Percentiles rank a stretch among this genome's conserved stretches.
These are phyloP conservation scores for Globisporangium cylindrosporum DNA, from an alignment of 352 stramenopile genomes.

Conservation along the genomic window DNA sequence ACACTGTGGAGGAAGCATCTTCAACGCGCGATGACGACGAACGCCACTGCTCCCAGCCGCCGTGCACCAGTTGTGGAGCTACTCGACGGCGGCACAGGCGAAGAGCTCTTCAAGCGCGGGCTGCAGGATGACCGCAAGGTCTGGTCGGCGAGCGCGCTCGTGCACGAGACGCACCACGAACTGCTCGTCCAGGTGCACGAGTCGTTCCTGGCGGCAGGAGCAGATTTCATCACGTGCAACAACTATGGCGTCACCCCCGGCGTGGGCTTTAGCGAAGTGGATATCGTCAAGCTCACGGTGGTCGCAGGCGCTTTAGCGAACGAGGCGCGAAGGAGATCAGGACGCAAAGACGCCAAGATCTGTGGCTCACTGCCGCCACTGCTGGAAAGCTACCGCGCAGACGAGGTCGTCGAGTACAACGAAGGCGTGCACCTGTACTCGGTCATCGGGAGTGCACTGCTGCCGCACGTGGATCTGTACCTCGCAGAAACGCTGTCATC, in stretches of 20 bases:
- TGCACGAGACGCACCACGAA: slow-evolving; percentile 64
- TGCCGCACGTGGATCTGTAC: slow-evolving; percentile 71
- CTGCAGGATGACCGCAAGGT: slow-evolving; percentile 87
- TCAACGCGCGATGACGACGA: background rate
- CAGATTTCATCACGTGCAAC: slow-evolving; percentile 88
- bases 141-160: slow-evolving; percentile 87
- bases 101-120: slow-evolving; percentile 85
- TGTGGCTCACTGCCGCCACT: slow-evolving; percentile 87
- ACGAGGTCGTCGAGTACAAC: slow-evolving; percentile 66
- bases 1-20: background rate
- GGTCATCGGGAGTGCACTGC: slow-evolving; percentile 59
- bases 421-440: slow-evolving; percentile 75
- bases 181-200: slow-evolving; percentile 75
- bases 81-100: slow-evolving; percentile 87
- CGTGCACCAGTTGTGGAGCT: slow-evolving; percentile 28
- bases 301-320: slow-evolving; percentile 60
- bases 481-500: slow-evolving; percentile 89
- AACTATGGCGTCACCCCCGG: slow-evolving; percentile 89
- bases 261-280: slow-evolving; percentile 71
- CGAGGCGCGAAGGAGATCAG: slow-evolving; percentile 26
- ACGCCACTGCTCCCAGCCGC: background rate
- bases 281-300: slow-evolving; percentile 54
- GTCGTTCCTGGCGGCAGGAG: slow-evolving; percentile 77
- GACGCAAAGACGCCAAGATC: slow-evolving; percentile 30
- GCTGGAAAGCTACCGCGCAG: slow-evolving; percentile 85